Evolutionary conservation across 1,139 yeast genomes (phyloP), one percentile per base, ranked within the genome.

Genomic region (Yamadazyma dendronema): DNA sequence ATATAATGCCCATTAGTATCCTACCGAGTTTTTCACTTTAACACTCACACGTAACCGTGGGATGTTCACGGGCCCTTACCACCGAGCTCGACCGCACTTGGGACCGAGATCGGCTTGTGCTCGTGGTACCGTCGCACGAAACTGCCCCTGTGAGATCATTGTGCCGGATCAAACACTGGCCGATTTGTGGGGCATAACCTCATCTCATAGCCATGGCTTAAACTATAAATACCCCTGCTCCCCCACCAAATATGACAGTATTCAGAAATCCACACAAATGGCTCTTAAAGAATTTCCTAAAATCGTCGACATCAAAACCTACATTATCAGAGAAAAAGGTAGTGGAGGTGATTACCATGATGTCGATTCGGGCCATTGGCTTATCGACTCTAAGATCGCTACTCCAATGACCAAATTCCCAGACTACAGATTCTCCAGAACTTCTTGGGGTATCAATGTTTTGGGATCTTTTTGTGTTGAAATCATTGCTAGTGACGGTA

Each of bases 311-410:
- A 60, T 71, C 33, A 65, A 62, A 40, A 69, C 76, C 26, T 71
- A 55, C 51, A 56, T 70, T 32, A 50, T 69, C 26, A 57, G 59
- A 38, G 75, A 69, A 30, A 65, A 62, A 44, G 75, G 74, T 29
- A 57, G 65, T 38, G 76, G 76, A 39, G 77, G 76, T 38, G 77
- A 71, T 48, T 71, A 71, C 50, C 77, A 72, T 46, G 67, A 71
- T 50, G 76, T 70, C 32, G 68, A 56, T 32, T 52, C 57, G 27
- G 76, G 76, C 15, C 77, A 72, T 47, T 71, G 77, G 77, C 56
- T 71, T 21, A 63, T 71, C 24, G 76, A 70, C 50, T 58, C 58
- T 42, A 61, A 61, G 36, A 69, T 71, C 41, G 56, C 76, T 28
- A 71, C 68, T 41, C 76, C 77, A 27, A 71, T 71, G 77, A 65